Evolutionary conservation across 441 rosid genomes (phyloP).

Genomic region (Viola pubescens): DNA sequence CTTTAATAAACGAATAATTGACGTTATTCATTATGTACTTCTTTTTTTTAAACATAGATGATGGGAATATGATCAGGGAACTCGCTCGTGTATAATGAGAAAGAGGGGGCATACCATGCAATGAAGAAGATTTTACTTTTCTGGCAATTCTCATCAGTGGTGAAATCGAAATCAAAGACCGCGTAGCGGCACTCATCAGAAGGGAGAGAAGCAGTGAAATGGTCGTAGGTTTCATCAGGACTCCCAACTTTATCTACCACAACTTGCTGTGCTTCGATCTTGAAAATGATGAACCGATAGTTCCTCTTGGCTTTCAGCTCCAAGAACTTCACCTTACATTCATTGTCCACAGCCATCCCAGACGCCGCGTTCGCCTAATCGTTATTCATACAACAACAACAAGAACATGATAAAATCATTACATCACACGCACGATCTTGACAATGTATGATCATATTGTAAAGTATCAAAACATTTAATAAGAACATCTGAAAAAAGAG

Average conservation of each 20-base stretch:
- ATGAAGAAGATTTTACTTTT: conserved; percentile 61
- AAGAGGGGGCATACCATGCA: conserved; percentile 33
- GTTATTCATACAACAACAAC: conserved; percentile 35
- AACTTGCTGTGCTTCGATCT: conserved; percentile 49
- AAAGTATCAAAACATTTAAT: background rate
- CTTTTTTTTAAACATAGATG: too few species aligned
- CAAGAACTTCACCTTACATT: conserved; percentile 57
- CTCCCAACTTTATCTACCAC: conserved; percentile 39
- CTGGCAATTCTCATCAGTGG: conserved; percentile 53
- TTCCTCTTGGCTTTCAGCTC: conserved; percentile 64
- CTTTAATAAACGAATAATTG: too few species aligned
- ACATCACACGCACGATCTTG: too few species aligned
- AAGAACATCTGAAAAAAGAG: background rate
- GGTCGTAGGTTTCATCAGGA: conserved; percentile 42
- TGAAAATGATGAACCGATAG: conserved; percentile 49
- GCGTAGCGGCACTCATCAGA: conserved; percentile 56
- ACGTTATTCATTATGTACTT: too few species aligned
- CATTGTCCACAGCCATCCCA: conserved; percentile 67
- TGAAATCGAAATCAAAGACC: conserved; percentile 51
- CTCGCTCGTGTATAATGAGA: too few species aligned
- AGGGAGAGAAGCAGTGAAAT: conserved; percentile 40
- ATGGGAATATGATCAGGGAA: too few species aligned
- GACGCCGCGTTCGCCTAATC: conserved; percentile 30
- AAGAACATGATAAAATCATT: background rate
- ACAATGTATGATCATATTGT: too few species aligned